phyloP scores from a whole-genome alignment of 2,329 filamentous ascomycete genomes.

The Fusarium sp. region DNA sequence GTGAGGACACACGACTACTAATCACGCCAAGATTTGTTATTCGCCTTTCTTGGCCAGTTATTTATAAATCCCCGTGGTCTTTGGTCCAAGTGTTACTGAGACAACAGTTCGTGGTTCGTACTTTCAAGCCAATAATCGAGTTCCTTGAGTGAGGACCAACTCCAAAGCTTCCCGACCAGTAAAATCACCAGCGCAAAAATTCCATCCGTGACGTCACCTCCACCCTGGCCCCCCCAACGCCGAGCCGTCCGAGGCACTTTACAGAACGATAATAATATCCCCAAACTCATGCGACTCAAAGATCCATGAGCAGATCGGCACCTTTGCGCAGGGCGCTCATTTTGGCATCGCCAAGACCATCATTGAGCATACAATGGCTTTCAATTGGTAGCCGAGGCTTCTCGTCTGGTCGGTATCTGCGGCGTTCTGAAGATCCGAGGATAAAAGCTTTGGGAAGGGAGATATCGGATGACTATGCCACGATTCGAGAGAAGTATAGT shows the following conservation, averaged over 20 bases:
- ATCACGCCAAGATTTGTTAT: neutral
- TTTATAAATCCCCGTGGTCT: neutral
- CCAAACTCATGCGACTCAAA: conserved; percentile 15
- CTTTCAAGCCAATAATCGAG: neutral
- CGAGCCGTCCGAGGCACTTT: conserved; percentile 8
- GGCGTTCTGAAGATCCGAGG: conserved; percentile 52
- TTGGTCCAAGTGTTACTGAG: neutral
- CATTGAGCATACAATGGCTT: conserved; percentile 14
- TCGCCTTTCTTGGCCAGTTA: neutral
- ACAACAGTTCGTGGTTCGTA: neutral
- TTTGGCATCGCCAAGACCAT: neutral
- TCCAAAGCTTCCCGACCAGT: neutral
- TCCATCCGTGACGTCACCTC: conserved; percentile 39
- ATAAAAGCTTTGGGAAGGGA: conserved; percentile 55
- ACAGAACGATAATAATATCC: neutral
- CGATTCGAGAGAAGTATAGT: conserved; percentile 60
- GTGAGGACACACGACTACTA: neutral
- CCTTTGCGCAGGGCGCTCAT: conserved; percentile 28
- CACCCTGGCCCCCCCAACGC: conserved; percentile 2
- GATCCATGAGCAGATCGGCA: conserved; percentile 39
- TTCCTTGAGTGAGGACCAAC: neutral
- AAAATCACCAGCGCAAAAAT: conserved; percentile 8
- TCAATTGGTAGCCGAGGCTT: conserved; percentile 22
- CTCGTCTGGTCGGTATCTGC: conserved; percentile 15
- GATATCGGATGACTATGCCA: conserved; percentile 62